These are phyloP conservation scores for Pharnaceum exiguum DNA, from an alignment of 148 eudicot genomes.

Conservation along the genomic window DNA sequence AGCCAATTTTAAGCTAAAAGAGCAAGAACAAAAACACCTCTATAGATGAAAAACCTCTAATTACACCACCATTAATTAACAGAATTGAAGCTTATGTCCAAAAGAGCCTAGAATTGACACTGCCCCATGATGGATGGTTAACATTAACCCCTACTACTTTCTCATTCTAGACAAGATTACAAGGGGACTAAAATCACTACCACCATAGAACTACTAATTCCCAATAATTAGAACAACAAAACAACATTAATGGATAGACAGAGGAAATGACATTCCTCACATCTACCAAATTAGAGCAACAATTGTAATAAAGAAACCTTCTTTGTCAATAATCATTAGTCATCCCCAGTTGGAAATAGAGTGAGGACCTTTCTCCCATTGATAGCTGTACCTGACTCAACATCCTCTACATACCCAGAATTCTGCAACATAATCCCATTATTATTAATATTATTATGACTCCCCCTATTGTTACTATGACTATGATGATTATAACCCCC, in stretches of 20 bases:
- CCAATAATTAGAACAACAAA: constrained; percentile 12
- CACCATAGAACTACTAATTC: constrained; percentile 12
- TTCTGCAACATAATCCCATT: constrained; percentile 38
- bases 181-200: constrained; percentile 2
- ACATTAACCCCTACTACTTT: background rate
- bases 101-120: constrained; percentile 18
- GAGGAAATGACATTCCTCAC: too few species aligned
- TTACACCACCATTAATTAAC: constrained; percentile 15
- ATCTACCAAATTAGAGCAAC: too few species aligned
- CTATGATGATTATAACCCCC: too few species aligned
- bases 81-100: constrained; percentile 9
- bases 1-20: constrained; percentile 16
- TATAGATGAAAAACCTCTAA: constrained; percentile 24
- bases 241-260: too few species aligned
- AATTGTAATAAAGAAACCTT: background rate
- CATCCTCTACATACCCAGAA: constrained; percentile 58
- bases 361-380: constrained; percentile 70
- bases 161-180: background rate
- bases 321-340: constrained; percentile 25
- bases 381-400: constrained; percentile 46
- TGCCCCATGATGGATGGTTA: too few species aligned
- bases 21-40: constrained; percentile 6
- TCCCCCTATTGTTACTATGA: too few species aligned
- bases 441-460: too few species aligned
- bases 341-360: constrained; percentile 73